phyloP scores from a whole-genome alignment of 2,329 filamentous ascomycete genomes.

The Exophiala oligosperma region DNA sequence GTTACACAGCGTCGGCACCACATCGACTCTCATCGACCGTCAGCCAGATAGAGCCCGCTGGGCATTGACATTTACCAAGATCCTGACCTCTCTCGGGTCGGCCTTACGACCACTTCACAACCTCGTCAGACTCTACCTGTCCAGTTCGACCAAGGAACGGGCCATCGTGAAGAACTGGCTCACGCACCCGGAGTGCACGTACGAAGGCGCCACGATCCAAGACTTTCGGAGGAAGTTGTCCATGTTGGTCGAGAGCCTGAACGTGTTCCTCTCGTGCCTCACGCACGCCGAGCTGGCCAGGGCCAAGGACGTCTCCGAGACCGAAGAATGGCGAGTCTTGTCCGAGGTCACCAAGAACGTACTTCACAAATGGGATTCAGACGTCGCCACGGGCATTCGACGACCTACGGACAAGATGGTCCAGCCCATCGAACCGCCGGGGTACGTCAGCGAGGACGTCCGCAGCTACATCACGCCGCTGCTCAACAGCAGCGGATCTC shows the following conservation, averaged over 20 bases:
- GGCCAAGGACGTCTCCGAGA: slow-evolving; percentile 16
- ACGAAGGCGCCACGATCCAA: slow-evolving; percentile 23
- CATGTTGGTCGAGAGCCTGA: slow-evolving; percentile 25
- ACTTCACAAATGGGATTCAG: slow-evolving; percentile 24
- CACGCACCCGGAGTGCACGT: slow-evolving; percentile 15
- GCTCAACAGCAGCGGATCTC: slow-evolving; percentile 3
- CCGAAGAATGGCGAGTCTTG: slow-evolving; percentile 22
- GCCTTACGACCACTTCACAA: slow-evolving; percentile 21
- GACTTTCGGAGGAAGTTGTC: slow-evolving; percentile 24
- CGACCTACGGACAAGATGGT: slow-evolving; percentile 3
- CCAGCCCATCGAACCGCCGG: slow-evolving; percentile 2
- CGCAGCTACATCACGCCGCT: slow-evolving; percentile 9
- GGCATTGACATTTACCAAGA: slow-evolving; percentile 25
- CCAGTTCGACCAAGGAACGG: slow-evolving; percentile 16
- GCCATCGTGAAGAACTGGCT: slow-evolving; percentile 21
- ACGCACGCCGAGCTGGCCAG: slow-evolving; percentile 25
- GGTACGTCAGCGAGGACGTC: slow-evolving; percentile 8
- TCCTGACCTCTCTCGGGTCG: slow-evolving; percentile 17
- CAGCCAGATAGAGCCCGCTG: slow-evolving; percentile 22
- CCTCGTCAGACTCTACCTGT: slow-evolving; percentile 22
- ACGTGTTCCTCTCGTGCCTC: slow-evolving; percentile 24
- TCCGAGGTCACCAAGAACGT: slow-evolving; percentile 23
- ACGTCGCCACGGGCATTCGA: slow-evolving; percentile 4
- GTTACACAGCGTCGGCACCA: slow-evolving; percentile 24
- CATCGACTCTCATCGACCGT: slow-evolving; percentile 22